Conservation (phyloP, 2,329 filamentous ascomycete species). For the Pseudocercospora fuligena region DNA sequence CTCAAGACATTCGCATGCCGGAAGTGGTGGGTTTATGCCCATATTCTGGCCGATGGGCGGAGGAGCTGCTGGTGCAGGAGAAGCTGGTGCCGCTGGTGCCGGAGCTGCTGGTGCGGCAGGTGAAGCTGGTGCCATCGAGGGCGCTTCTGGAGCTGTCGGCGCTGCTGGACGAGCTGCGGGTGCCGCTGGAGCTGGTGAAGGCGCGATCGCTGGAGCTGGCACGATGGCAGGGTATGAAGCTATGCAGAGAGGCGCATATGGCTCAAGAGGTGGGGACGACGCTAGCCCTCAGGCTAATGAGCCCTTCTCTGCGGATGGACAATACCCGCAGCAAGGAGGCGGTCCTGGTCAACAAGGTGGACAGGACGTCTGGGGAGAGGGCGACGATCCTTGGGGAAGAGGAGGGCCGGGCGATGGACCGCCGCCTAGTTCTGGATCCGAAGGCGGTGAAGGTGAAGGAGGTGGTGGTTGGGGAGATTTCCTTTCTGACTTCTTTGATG, state of each 20-base stretch:
- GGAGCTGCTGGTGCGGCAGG: conserved; percentile 39
- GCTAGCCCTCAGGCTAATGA: conserved; percentile 40
- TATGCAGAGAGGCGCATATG: conserved; percentile 59
- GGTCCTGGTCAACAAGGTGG: conserved; percentile 25
- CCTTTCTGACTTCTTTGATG: conserved; percentile 26
- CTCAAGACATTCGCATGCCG: conserved; percentile 61
- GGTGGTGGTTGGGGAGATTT: conserved; percentile 27
- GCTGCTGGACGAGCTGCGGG: conserved; percentile 38
- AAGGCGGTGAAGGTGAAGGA: conserved; percentile 29
- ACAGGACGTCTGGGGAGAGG: conserved; percentile 33
- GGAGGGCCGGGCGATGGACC: conserved; percentile 43
- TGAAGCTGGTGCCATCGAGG: conserved; percentile 43
- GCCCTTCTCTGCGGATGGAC: conserved; percentile 29
- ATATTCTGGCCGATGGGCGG: conserved; percentile 54
- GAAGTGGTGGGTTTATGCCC: conserved; percentile 56
- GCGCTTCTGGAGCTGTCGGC: conserved; percentile 48
- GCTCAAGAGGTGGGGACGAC: conserved; percentile 36
- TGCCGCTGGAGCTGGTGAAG: conserved; percentile 48
- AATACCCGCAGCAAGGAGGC: conserved; percentile 22
- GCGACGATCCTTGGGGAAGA: conserved; percentile 37
- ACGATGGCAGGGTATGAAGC: conserved; percentile 68
- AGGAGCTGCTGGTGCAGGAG: conserved; percentile 42
- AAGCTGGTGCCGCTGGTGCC: conserved; percentile 43
- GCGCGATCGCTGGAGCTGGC: conserved; percentile 56
- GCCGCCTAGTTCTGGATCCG: conserved; percentile 40